Conservation (phyloP, 768 basidiomycete genomes). For the Boletus rubroflammeus region DNA sequence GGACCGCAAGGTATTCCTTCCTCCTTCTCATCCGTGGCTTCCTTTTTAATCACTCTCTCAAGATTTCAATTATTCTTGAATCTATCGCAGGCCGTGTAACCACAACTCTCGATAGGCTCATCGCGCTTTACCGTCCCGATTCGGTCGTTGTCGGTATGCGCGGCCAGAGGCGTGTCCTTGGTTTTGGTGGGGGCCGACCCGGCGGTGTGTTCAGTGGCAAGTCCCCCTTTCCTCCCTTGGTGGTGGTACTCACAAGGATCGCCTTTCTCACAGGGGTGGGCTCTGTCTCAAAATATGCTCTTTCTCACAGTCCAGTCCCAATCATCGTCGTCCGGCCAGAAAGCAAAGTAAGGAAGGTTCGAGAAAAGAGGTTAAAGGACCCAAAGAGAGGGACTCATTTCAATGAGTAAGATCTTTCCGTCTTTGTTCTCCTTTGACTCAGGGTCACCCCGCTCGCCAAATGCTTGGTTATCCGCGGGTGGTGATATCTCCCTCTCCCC, state of each 20-base stretch:
- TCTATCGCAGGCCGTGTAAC: conserved; percentile 91
- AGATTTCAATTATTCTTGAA: conserved; percentile 91
- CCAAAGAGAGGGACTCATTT: conserved; percentile 87
- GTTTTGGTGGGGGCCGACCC: conserved; percentile 36
- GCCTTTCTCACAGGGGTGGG: conserved; percentile 55
- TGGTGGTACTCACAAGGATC: neutral
- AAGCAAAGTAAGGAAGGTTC: conserved; percentile 77
- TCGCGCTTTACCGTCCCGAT: conserved; percentile 88
- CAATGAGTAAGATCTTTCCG: conserved; percentile 44
- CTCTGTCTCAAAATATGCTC: conserved; percentile 67
- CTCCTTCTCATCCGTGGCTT: neutral
- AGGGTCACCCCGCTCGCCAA: neutral
- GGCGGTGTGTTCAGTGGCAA: conserved; percentile 25
- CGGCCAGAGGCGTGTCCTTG: conserved; percentile 54
- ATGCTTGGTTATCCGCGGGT: neutral
- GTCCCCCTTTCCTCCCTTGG: neutral
- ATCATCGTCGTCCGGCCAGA: conserved; percentile 94
- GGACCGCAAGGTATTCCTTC: conserved; percentile 59
- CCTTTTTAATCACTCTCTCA: neutral
- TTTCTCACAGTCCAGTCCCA: conserved; percentile 91
- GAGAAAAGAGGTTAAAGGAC: conserved; percentile 83
- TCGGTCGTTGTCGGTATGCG: conserved; percentile 91
- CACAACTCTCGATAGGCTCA: conserved; percentile 85
- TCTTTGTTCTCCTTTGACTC: neutral
- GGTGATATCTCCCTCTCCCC: neutral